Conservation (phyloP, 306 rosid genomes). For the Vigna reflexopilosa region DNA sequence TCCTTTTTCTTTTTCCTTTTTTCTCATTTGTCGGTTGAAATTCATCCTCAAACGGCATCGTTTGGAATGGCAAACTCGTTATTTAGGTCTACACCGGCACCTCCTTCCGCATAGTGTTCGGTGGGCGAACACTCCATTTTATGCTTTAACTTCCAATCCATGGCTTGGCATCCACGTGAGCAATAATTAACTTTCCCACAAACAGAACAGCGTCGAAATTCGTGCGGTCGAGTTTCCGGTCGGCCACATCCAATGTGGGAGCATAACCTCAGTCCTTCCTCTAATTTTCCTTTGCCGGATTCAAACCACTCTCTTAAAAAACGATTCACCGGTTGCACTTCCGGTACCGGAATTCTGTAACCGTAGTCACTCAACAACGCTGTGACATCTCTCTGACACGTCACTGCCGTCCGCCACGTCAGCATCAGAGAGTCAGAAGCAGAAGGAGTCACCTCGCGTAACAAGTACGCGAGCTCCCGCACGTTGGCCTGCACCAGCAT, state of each 20-base stretch:
- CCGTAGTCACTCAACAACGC: slow-evolving; percentile 64
- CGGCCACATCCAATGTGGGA: slow-evolving; percentile 78
- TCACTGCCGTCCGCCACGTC: slow-evolving; percentile 44
- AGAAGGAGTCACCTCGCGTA: slow-evolving; percentile 45
- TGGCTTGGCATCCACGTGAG: slow-evolving; percentile 88
- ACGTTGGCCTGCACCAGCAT: slow-evolving; percentile 81
- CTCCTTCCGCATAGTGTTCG: slow-evolving; percentile 44
- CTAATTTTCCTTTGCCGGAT: slow-evolving; percentile 45
- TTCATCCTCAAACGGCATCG: slow-evolving; percentile 24
- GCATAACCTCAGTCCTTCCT: slow-evolving; percentile 61
- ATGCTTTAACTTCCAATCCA: slow-evolving; percentile 86
- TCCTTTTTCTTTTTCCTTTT: not conserved
- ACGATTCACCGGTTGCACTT: slow-evolving; percentile 67
- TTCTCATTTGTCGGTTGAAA: not conserved
- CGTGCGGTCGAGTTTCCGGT: slow-evolving; percentile 83
- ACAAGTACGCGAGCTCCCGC: slow-evolving; percentile 59
- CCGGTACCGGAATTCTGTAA: slow-evolving; percentile 54
- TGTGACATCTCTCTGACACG: slow-evolving; percentile 9
- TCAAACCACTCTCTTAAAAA: slow-evolving; percentile 82
- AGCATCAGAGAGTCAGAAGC: not conserved
- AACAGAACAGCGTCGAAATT: slow-evolving; percentile 86
- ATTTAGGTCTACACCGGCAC: slow-evolving; percentile 6
- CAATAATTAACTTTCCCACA: slow-evolving; percentile 86
- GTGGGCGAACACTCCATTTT: slow-evolving; percentile 62
- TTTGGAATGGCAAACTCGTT: slow-evolving; percentile 28